Conservation (phyloP, 441 rosid species). For the Breynia disticha region DNA sequence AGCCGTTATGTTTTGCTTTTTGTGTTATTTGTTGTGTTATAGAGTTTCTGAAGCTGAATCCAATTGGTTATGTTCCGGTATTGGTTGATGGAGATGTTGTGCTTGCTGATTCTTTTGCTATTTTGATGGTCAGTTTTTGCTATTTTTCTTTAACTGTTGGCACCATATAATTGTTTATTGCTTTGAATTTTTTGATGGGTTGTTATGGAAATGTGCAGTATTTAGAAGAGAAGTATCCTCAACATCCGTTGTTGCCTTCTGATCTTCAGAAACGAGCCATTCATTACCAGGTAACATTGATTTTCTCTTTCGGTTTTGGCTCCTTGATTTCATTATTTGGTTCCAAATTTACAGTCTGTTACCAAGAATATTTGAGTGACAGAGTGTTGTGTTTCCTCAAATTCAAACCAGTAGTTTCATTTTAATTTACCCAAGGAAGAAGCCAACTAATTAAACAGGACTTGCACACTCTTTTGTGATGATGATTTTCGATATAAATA, state of each 20-base stretch:
- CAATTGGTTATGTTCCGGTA: slow-evolving; percentile 67
- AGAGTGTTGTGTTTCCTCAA: background rate
- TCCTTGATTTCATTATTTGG: background rate
- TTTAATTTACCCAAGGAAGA: too few species aligned
- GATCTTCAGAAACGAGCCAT: slow-evolving; percentile 53
- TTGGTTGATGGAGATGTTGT: slow-evolving; percentile 69
- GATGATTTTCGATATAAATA: too few species aligned
- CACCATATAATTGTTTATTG: background rate
- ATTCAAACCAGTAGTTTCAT: too few species aligned
- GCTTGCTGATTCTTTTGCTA: slow-evolving; percentile 69
- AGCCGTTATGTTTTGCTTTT: too few species aligned
- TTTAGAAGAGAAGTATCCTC: slow-evolving; percentile 79
- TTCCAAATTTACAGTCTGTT: too few species aligned
- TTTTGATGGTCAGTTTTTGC: slow-evolving; percentile 38
- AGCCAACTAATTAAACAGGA: too few species aligned
- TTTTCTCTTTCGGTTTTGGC: background rate
- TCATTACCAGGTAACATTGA: slow-evolving; percentile 46
- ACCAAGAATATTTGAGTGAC: too few species aligned
- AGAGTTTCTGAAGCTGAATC: slow-evolving; percentile 69
- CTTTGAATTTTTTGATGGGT: background rate
- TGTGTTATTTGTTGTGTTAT: background rate
- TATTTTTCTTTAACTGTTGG: background rate
- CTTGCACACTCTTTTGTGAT: too few species aligned
- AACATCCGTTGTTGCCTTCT: slow-evolving; percentile 51
- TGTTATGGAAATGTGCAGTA: slow-evolving; percentile 27